Evolutionary conservation across 257 asterid species (phyloP), one percentile per base, ranked within the genome.

Genomic region (Craterostigma plantagineum): DNA sequence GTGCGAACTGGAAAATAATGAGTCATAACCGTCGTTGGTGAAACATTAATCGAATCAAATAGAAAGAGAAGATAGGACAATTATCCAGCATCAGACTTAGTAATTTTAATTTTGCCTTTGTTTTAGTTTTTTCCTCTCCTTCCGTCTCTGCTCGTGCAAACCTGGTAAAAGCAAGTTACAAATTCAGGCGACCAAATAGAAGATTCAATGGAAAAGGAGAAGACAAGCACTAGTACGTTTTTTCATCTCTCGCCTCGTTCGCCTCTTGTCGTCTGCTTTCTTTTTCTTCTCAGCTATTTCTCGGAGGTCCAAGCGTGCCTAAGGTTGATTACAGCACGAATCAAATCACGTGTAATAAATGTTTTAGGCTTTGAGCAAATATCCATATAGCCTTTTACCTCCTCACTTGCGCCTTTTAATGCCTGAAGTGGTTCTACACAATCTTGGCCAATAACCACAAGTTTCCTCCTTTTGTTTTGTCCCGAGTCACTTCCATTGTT

Each of bases 401-500:
- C 72, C 0, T 63, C 53, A 42, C 53, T 58, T 38, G 81, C 81
- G 11, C 58, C 65, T 49, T 65, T 68, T 66, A 90, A 71, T 55
- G 98, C 98, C 73, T 83, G 74, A 44, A 90, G 95, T 40, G 98
- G 98, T 61, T 90, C 95, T 38, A 90, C 71, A 9, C 77, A 77
- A 52, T 90, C 87, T 63, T 79, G 98, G 45, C 98, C 98, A 53
- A 83, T 79, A 35, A 90, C 91, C 45, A 75, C 69, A 68, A 90
- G 34, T 52, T 63, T 76, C 50, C 76, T 62, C 66, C 65, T 66
- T 56, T 75, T 79, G 46, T 55, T 58, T 14, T 63, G 69, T 13
- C 48, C 67, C 11, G 62, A 34, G 44, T 49, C 53, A 58, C 51
- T 61, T 14, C 50, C 33, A 23, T 59, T 58, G 23, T 49, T 67